phyloP scores from a whole-genome alignment of 2,329 filamentous ascomycete species.

The Microcyclosporella mali region DNA sequence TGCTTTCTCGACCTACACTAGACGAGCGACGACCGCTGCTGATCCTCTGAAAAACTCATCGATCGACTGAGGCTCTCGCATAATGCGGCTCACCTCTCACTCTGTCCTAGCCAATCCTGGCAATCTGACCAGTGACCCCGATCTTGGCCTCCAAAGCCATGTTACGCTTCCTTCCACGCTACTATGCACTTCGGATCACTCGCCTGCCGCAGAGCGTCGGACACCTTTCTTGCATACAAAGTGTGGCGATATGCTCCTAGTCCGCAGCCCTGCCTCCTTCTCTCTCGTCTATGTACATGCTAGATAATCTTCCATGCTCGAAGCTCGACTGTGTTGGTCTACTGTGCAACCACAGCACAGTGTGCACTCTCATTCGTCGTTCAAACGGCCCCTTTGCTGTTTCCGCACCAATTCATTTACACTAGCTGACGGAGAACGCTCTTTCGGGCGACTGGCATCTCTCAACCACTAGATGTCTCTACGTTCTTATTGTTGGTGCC shows the following conservation, averaged over 20 bases:
- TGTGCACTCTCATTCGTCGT: neutral
- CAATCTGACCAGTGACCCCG: constrained; percentile 1
- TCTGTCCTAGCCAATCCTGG: constrained; percentile 2
- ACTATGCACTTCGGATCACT: neutral
- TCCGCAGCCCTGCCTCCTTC: neutral
- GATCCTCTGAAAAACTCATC: no score
- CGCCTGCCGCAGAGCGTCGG: constrained; percentile 1
- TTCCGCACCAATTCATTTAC: constrained; percentile 1
- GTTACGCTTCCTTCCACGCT: constrained; percentile 3
- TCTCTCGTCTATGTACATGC: constrained; percentile 1
- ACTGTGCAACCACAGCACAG: no score
- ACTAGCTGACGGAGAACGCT: neutral
- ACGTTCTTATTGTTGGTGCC: constrained; percentile 1
- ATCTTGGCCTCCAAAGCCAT: neutral
- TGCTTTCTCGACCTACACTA: neutral
- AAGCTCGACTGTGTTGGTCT: no score
- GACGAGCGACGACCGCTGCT: neutral
- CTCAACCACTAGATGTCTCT: neutral
- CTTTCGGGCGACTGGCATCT: neutral
- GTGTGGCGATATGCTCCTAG: constrained; percentile 1
- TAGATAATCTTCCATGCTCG: neutral
- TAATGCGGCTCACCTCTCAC: constrained; percentile 4
- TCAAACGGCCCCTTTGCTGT: constrained; percentile 1
- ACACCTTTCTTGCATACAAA: neutral
- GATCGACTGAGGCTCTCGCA: neutral